Percentiles rank a stretch among this genome's conserved stretches.
Evolutionary conservation across 441 rosid genomes (phyloP).

Genomic region (Macaranga tanarius): DNA sequence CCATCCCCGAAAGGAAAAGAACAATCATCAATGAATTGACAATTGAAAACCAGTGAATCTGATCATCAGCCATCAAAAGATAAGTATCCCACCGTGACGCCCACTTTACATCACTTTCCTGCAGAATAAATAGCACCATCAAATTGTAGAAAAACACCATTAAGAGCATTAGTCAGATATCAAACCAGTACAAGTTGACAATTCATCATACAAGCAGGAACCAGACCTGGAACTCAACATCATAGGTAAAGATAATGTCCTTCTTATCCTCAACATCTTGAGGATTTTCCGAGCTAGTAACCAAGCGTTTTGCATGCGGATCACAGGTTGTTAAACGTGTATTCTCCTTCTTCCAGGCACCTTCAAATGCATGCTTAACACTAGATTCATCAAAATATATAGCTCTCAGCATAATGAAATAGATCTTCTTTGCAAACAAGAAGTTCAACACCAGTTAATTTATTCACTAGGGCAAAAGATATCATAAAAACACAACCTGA

Average conservation of each 20-base stretch:
- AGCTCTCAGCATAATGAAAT: slow-evolving; percentile 4
- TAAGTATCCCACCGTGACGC: slow-evolving; percentile 97
- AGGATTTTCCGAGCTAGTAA: slow-evolving; percentile 76
- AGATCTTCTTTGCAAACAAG: background rate
- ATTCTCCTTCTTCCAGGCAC: slow-evolving; percentile 70
- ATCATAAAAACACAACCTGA: slow-evolving; percentile 46
- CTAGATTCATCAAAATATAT: slow-evolving; percentile 42
- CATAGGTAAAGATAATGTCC: slow-evolving; percentile 85
- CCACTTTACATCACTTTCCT: slow-evolving; percentile 95
- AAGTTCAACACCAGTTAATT: background rate
- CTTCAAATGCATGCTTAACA: slow-evolving; percentile 79
- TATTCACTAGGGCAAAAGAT: background rate
- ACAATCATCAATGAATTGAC: slow-evolving; percentile 94
- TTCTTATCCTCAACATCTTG: slow-evolving; percentile 79
- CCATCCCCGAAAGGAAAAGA: slow-evolving; percentile 95
- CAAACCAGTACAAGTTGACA: background rate
- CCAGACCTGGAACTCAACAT: slow-evolving; percentile 75
- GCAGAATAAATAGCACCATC: slow-evolving; percentile 25
- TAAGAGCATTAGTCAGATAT: background rate
- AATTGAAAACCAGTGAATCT: slow-evolving; percentile 94
- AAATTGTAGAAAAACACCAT: background rate
- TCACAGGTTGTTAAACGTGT: slow-evolving; percentile 78
- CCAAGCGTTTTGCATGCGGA: slow-evolving; percentile 76
- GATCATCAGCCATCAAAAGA: slow-evolving; percentile 91
- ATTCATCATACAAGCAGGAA: background rate